These are phyloP conservation scores for Backusella sp. DNA, from an alignment of 192 early-diverging fungal species.

Conservation along the genomic window DNA sequence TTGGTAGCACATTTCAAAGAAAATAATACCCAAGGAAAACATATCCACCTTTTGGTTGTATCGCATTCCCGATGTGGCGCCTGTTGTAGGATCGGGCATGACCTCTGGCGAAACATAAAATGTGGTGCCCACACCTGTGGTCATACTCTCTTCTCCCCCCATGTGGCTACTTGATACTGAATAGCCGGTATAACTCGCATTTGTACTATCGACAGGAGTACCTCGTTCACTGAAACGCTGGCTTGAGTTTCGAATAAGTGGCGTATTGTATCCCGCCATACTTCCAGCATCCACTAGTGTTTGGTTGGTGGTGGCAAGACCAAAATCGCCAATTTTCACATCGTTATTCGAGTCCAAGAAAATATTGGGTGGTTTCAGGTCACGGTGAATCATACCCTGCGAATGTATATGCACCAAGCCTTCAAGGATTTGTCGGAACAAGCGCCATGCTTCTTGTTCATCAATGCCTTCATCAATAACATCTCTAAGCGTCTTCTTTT, in stretches of 20 bases:
- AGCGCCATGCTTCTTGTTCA: conserved; percentile 75
- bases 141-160: conserved; percentile 60
- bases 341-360: conserved; percentile 68
- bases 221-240: neutral
- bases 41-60: conserved; percentile 86
- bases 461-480: conserved; percentile 77
- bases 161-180: conserved; percentile 22
- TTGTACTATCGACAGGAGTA: neutral
- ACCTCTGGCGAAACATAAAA: conserved; percentile 85
- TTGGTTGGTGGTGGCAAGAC: conserved; percentile 60
- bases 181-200: conserved; percentile 17
- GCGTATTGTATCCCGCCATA: neutral
- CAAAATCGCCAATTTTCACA: conserved; percentile 75
- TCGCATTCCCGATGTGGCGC: conserved; percentile 39
- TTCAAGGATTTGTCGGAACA: conserved; percentile 90
- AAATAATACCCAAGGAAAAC: conserved; percentile 79
- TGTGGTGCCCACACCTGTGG: conserved; percentile 85
- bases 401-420: conserved; percentile 88
- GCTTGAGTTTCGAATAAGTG: neutral
- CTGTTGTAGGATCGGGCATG: conserved; percentile 49
- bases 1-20: conserved; percentile 76
- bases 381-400: conserved; percentile 86
- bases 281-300: conserved; percentile 25
- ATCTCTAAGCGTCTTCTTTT: conserved; percentile 86
- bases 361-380: conserved; percentile 87